Conservation (phyloP, 352 stramenopile species). For the Hyaloperonospora brassicae region DNA sequence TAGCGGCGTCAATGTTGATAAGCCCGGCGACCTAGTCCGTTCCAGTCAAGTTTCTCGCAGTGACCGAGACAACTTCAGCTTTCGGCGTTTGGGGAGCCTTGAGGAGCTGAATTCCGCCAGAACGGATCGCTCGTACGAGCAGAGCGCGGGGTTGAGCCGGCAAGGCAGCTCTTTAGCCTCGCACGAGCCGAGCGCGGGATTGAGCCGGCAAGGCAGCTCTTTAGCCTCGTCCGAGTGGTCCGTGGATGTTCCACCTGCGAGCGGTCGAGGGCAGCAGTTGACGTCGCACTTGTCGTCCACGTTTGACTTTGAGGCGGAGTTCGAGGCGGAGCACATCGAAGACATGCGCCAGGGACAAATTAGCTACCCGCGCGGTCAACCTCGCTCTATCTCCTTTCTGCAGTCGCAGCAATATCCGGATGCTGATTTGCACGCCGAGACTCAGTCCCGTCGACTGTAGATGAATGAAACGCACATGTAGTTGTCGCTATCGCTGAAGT, state of each 20-base stretch:
- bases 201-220: constrained; percentile 23
- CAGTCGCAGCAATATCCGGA: constrained; percentile 69
- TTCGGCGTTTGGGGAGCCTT: constrained; percentile 20
- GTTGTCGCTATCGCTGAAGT: too few species aligned
- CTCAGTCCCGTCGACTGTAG: constrained; percentile 39
- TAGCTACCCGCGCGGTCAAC: constrained; percentile 39
- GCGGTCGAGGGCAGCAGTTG: constrained; percentile 3
- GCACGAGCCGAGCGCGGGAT: constrained; percentile 17
- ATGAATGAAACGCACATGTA: constrained; percentile 2
- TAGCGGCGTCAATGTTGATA: constrained; percentile 13
- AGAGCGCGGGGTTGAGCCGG: constrained; percentile 21
- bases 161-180: constrained; percentile 22
- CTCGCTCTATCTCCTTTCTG: constrained; percentile 61
- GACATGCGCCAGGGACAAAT: constrained; percentile 44
- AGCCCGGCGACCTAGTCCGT: constrained; percentile 6
- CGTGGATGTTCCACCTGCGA: constrained; percentile 6
- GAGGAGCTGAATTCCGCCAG: constrained; percentile 8
- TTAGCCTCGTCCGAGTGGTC: constrained; percentile 17
- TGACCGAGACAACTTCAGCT: constrained; percentile 23
- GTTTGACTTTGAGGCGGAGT: constrained; percentile 51
- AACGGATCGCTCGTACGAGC: constrained; percentile 7
- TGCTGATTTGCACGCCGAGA: constrained; percentile 60
- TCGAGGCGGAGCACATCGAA: constrained; percentile 35
- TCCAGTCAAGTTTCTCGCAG: neutral
- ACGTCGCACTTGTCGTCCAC: constrained; percentile 32